Conservation (phyloP, 1,139 yeast species). For the Taiozyma sp. region DNA sequence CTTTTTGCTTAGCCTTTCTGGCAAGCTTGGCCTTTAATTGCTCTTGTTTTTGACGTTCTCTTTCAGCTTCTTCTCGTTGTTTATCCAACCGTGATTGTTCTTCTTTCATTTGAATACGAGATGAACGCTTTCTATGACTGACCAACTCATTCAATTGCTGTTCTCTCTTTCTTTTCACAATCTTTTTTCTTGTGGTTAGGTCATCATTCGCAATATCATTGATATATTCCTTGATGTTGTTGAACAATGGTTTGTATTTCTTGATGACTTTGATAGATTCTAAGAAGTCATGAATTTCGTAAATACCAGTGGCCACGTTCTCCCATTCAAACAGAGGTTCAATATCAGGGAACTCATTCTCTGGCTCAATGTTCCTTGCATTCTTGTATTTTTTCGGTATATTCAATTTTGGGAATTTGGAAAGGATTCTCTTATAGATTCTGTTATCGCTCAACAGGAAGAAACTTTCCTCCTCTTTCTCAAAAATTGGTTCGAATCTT, state of each 20-base stretch:
- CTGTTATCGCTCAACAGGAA: conserved; percentile 23
- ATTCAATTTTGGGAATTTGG: conserved; percentile 14
- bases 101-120: conserved; percentile 46
- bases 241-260: conserved; percentile 19
- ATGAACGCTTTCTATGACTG: conserved; percentile 45
- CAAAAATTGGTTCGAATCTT: conserved; percentile 28
- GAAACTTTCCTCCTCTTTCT: conserved; percentile 20
- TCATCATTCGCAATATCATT: conserved; percentile 27
- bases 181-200: conserved; percentile 37
- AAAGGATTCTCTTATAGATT: conserved; percentile 25
- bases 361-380: conserved; percentile 31
- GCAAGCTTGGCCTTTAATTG: conserved; percentile 17
- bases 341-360: conserved; percentile 18
- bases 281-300: conserved; percentile 23
- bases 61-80: conserved; percentile 20
- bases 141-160: conserved; percentile 43
- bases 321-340: conserved; percentile 35
- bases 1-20: conserved; percentile 22
- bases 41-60: conserved; percentile 20
- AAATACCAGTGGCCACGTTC: conserved; percentile 32
- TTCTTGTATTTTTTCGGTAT: conserved; percentile 32
- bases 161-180: conserved; percentile 42
- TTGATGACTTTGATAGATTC: conserved; percentile 17
- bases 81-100: conserved; percentile 35
- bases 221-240: conserved; percentile 18